A percentile compares a stretch with the other conserved stretches of the same genome.
Conservation (phyloP, 345 rosid species). For the Stellera chamaejasme region DNA sequence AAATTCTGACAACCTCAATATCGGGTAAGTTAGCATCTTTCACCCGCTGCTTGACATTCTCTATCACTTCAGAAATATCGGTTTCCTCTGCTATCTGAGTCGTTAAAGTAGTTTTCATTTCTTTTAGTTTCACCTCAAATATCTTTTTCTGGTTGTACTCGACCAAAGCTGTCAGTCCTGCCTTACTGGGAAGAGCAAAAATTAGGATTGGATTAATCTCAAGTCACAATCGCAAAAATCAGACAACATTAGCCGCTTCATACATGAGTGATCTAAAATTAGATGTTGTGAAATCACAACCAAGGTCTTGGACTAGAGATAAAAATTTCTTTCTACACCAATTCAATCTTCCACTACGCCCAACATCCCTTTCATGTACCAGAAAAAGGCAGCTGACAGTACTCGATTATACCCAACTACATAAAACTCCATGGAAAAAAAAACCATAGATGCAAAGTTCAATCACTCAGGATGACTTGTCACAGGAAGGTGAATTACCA, state of each 20-base stretch:
- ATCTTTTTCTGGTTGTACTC: conserved; percentile 93
- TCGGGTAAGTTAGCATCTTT: conserved; percentile 82
- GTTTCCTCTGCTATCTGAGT: conserved; percentile 70
- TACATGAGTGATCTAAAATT: too few species aligned
- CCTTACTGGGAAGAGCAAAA: conserved; percentile 57
- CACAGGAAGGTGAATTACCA: too few species aligned
- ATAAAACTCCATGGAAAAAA: too few species aligned
- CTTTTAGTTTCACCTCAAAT: conserved; percentile 82
- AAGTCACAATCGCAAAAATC: conserved; percentile 1
- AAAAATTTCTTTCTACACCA: too few species aligned
- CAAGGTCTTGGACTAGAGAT: too few species aligned
- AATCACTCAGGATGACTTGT: too few species aligned
- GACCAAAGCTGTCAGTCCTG: conserved; percentile 67
- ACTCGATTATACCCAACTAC: too few species aligned
- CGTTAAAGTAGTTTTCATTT: conserved; percentile 76
- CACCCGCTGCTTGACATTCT: conserved; percentile 68
- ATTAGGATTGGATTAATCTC: conserved; percentile 8
- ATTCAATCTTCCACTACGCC: too few species aligned
- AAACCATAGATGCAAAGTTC: too few species aligned
- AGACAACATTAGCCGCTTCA: neutral
- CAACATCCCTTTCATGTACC: too few species aligned
- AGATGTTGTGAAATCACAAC: too few species aligned
- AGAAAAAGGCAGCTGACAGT: too few species aligned
- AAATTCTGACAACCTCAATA: conserved; percentile 60
- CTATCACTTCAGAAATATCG: conserved; percentile 74